Percentiles rank a stretch among this genome's conserved stretches.
These are phyloP conservation scores for Jacaranda mimosifolia DNA, from an alignment of 257 asterid genomes.

Conservation along the genomic window DNA sequence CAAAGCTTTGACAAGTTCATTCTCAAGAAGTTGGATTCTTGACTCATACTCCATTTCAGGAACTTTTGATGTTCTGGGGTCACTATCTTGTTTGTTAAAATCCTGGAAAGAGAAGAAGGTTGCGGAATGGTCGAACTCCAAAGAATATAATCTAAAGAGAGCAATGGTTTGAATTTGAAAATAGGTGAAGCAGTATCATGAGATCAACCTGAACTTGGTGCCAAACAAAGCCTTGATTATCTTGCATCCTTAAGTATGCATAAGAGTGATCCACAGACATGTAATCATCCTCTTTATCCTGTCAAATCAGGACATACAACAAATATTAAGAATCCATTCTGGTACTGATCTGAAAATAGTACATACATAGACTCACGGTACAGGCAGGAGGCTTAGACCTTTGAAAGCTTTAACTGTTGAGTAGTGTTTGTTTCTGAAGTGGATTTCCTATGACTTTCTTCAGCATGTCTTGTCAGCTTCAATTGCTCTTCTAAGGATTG, in stretches of 20 bases:
- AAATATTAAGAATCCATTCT: no score
- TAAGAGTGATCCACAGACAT: no score
- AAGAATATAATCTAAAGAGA: background rate
- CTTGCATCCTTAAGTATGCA: no score
- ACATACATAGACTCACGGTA: no score
- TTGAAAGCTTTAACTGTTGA: background rate
- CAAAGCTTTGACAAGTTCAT: conserved; percentile 30
- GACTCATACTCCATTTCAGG: conserved; percentile 14
- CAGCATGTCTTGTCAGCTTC: conserved; percentile 23
- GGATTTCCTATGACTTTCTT: conserved; percentile 7
- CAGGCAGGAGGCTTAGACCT: background rate
- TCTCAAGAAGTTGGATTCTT: conserved; percentile 6
- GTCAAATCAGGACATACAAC: no score
- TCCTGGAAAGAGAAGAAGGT: background rate
- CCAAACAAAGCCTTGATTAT: no score
- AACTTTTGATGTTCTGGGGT: background rate
- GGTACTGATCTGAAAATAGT: no score
- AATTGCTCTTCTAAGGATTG: conserved; percentile 29
- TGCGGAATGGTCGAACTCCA: no score
- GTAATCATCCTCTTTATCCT: no score
- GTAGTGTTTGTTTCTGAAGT: background rate
- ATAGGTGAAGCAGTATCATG: no score
- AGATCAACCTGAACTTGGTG: no score
- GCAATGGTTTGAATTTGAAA: background rate
- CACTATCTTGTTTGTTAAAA: conserved; percentile 9